Evolutionary conservation across 2,329 filamentous ascomycete species (phyloP), one percentile per base, ranked within the genome.

Genomic region (Pseudocercospora crystallina): DNA sequence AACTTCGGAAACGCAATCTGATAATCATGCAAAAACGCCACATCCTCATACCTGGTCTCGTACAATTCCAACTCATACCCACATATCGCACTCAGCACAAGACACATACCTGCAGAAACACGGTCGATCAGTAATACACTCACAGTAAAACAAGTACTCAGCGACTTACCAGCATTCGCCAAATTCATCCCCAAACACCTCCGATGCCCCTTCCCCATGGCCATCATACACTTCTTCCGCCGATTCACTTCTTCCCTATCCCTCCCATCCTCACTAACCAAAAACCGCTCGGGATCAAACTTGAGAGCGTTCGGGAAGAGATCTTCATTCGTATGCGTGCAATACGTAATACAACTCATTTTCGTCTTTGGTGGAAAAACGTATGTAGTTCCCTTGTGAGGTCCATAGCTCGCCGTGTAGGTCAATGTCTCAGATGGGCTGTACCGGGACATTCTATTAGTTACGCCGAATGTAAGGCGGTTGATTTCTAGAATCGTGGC

Each of bases 311-410:
- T 45, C 0, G 61, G 61, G 40, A 69, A 71, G 4, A 69, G 57
- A 2, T 53, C 40, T 5, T 55, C 53, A 35, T 69, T 65, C 53
- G 61, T 64, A 44, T 70, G 67, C 4, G 68, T 56, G 35, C 65
- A 49, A 14, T 43, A 46, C 2, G 64, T n/a, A 56, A 66, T 48
- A 59, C 67, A 40, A 51, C 61, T 26, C 51, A 68, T 29, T 54
- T 63, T 38, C 60, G 61, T 35, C 54, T 63, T 51, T 2, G 45
- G 26, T 13, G 55, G 55, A 11, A 58, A 43, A 7, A 53, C 33
- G 12, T 55, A 59, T n/a, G 43, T 45, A 8, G 38, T 43, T 2
- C 40, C 40, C 2, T 34, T 32, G 31, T 42, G 12, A 4, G 20
- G 20, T 26, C 20, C 20, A 26, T 26, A 26, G 20, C 20, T 26